phyloP scores from a whole-genome alignment of 2,329 filamentous ascomycete species.

The Epichloe hybrida region DNA sequence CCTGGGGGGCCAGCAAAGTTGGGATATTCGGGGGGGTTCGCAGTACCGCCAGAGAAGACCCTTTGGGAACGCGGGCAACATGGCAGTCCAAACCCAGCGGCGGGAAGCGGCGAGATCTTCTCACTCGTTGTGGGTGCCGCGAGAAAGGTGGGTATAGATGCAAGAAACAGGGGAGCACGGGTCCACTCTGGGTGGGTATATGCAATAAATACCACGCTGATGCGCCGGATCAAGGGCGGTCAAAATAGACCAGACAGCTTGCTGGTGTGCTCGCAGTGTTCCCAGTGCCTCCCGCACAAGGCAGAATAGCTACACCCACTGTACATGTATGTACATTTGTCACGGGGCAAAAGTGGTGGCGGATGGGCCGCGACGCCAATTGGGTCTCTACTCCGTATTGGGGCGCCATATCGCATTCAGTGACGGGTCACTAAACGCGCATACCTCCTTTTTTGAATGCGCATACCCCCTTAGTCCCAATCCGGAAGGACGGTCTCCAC shows the following conservation, averaged over 20 bases:
- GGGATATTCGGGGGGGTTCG: not conserved
- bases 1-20: not conserved
- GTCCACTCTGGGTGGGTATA: not conserved
- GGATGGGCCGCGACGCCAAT: not conserved
- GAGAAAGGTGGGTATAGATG: not conserved
- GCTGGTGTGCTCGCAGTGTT: no score
- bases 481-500: no score
- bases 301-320: no score
- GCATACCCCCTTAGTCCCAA: no score
- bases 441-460: no score
- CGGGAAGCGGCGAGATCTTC: constrained; percentile 8
- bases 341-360: not conserved
- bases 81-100: constrained; percentile 6
- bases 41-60: not conserved
- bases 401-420: not conserved
- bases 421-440: no score
- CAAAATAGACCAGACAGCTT: no score
- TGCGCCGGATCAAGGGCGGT: not conserved
- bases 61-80: not conserved
- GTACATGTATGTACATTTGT: no score
- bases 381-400: not conserved
- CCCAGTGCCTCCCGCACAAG: no score
- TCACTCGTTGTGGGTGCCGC: constrained; percentile 6
- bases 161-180: not conserved
- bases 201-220: constrained; percentile 1